These are phyloP conservation scores for Fusarium sp. DNA, from an alignment of 2,329 filamentous ascomycete genomes.

Conservation along the genomic window DNA sequence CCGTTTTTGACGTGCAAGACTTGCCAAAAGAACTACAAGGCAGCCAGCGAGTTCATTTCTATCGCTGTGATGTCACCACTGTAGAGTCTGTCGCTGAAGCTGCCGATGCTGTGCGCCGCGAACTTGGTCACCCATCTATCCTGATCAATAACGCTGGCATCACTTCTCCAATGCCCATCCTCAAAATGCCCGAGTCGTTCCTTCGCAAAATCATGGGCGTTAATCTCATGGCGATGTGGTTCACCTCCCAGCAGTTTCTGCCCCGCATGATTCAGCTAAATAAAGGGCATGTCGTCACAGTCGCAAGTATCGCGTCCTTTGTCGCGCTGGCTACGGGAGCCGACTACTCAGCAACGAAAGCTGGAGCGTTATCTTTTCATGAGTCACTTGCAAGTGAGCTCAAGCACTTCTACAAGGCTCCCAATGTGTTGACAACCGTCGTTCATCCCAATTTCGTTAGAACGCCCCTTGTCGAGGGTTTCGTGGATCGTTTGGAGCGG, in stretches of 20 bases:
- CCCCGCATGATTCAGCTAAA: constrained; percentile 73
- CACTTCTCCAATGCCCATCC: constrained; percentile 70
- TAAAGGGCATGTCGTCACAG: constrained; percentile 80
- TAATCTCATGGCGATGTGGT: constrained; percentile 77
- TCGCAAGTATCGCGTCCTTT: constrained; percentile 77
- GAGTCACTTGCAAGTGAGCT: constrained; percentile 73
- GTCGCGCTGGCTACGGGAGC: constrained; percentile 72
- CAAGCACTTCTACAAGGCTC: constrained; percentile 71
- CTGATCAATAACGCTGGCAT: constrained; percentile 81
- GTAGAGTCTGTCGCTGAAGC: constrained; percentile 61
- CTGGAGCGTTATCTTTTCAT: constrained; percentile 76
- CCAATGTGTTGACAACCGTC: constrained; percentile 73
- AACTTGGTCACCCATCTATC: constrained; percentile 75
- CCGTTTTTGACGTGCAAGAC: constrained; percentile 74
- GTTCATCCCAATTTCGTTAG: constrained; percentile 71
- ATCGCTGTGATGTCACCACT: constrained; percentile 59
- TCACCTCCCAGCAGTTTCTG: constrained; percentile 75
- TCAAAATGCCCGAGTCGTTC: constrained; percentile 68
- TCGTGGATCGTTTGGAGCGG: constrained; percentile 48
- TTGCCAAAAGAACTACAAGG: constrained; percentile 47
- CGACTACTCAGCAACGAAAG: constrained; percentile 77
- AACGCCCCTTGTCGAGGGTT: constrained; percentile 61
- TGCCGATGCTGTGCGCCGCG: constrained; percentile 56
- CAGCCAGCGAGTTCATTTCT: constrained; percentile 50
- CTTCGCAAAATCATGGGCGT: constrained; percentile 77